phyloP scores from a whole-genome alignment of 2,329 filamentous ascomycete genomes.

The Fragosphaeria purpurea region DNA sequence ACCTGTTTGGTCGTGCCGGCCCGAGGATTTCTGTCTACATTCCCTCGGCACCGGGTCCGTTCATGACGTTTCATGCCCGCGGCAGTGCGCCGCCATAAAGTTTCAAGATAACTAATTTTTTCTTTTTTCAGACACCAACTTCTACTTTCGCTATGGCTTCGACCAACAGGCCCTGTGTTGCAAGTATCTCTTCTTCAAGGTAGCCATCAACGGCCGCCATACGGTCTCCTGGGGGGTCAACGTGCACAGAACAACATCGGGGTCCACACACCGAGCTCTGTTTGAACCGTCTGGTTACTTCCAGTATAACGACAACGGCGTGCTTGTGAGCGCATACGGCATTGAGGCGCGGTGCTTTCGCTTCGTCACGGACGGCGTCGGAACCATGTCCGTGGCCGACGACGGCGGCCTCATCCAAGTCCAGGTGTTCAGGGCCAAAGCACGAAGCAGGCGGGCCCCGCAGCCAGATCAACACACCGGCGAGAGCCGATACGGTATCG shows the following conservation, averaged over 20 bases:
- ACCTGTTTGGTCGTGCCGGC: constrained; percentile 19
- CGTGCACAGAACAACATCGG: constrained; percentile 28
- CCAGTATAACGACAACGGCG: constrained; percentile 26
- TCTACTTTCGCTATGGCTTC: constrained; percentile 41
- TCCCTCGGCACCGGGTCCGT: constrained; percentile 37
- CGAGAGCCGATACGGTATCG: constrained; percentile 42
- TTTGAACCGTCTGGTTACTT: constrained; percentile 37
- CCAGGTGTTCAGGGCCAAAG: constrained; percentile 40
- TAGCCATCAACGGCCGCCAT: constrained; percentile 43
- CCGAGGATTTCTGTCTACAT: constrained; percentile 46
- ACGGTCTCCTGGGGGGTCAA: constrained; percentile 44
- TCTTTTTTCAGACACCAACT: constrained; percentile 33
- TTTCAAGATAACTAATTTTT: neutral
- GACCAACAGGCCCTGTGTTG: constrained; percentile 22
- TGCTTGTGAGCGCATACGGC: constrained; percentile 25
- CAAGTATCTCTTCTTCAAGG: constrained; percentile 42
- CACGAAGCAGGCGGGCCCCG: constrained; percentile 32
- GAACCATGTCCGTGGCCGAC: constrained; percentile 32
- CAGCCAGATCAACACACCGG: constrained; percentile 32
- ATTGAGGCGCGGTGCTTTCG: constrained; percentile 41
- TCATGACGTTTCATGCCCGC: constrained; percentile 32
- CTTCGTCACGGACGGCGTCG: constrained; percentile 30
- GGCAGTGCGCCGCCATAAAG: constrained; percentile 26
- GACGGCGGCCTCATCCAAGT: constrained; percentile 48
- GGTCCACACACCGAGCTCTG: constrained; percentile 26